These are phyloP conservation scores for Rhodotorula sp. DNA, from an alignment of 1,284 basidiomycete genomes.

Conservation along the genomic window DNA sequence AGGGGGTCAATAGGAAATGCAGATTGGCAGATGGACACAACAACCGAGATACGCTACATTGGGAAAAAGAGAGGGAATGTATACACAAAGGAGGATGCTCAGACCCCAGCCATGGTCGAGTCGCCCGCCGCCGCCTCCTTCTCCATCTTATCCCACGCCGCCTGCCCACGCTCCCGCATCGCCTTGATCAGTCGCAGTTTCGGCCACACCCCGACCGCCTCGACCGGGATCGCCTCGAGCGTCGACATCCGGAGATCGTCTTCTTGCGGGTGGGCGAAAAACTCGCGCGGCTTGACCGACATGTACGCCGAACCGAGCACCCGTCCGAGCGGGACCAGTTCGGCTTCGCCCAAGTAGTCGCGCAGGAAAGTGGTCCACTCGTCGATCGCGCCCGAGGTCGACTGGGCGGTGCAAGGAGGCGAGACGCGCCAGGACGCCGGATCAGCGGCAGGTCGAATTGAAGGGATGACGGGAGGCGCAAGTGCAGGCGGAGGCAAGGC, in stretches of 20 bases:
- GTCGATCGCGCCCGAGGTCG: constrained; percentile 9
- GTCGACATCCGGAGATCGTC: constrained; percentile 1
- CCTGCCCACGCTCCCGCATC: not conserved
- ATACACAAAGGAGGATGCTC: too few relatives aligned
- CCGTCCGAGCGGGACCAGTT: constrained; percentile 20
- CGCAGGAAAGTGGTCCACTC: constrained; percentile 14
- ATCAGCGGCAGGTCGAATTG: not conserved
- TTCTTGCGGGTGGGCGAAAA: constrained; percentile 7
- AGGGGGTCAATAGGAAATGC: too few relatives aligned
- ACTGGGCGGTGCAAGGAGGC: not conserved
- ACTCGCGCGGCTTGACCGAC: constrained; percentile 15
- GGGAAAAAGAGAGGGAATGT: too few relatives aligned
- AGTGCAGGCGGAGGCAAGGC: too few relatives aligned
- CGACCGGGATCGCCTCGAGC: constrained; percentile 5
- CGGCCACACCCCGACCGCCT: constrained; percentile 11
- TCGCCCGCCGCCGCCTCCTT: not conserved
- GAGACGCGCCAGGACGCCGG: not conserved
- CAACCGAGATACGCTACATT: not conserved
- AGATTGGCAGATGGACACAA: not conserved
- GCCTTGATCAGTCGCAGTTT: constrained; percentile 7
- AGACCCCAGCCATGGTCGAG: not conserved
- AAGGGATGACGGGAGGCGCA: too few relatives aligned
- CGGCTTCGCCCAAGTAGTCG: constrained; percentile 1
- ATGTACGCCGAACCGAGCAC: constrained; percentile 24
- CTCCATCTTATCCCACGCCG: not conserved